Evolutionary conservation across 306 rosid species (phyloP).

Genomic region (Pterocarpus santalinus): DNA sequence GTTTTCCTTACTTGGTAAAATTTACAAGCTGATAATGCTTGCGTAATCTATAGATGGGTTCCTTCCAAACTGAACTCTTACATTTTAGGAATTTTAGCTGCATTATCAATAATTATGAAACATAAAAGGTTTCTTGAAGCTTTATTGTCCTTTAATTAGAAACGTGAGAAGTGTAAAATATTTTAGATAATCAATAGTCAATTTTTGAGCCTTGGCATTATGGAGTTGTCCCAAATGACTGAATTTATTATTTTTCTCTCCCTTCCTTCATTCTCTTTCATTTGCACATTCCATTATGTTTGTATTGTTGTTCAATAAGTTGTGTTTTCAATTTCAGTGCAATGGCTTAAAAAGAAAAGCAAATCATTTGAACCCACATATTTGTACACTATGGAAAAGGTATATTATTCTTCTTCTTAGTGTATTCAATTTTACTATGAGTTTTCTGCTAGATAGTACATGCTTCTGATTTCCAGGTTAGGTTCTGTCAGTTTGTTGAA

Average conservation of each 20-base stretch:
- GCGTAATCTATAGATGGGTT: constrained; percentile 20
- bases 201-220: constrained; percentile 4
- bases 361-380: constrained; percentile 90
- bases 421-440: constrained; percentile 12
- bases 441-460: constrained; percentile 1
- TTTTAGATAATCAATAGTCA: not conserved
- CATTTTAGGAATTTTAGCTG: constrained; percentile 12
- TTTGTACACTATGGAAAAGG: constrained; percentile 97
- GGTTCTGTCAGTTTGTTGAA: constrained; percentile 40
- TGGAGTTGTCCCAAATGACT: constrained; percentile 13
- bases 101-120: not conserved
- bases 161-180: not conserved
- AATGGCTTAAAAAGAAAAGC: constrained; percentile 84
- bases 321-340: constrained; percentile 70
- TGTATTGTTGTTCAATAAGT: constrained; percentile 39
- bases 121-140: constrained; percentile 9
- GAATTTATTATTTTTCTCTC: constrained; percentile 1
- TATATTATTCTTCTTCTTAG: constrained; percentile 34
- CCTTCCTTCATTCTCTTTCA: not conserved
- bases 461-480: constrained; percentile 32
- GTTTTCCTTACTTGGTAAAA: constrained; percentile 26
- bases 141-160: constrained; percentile 5
- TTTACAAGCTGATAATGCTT: constrained; percentile 37
- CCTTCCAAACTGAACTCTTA: constrained; percentile 18
- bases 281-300: constrained; percentile 19